Evolutionary conservation across 1,284 basidiomycete species (phyloP), one percentile per base, ranked within the genome.

Genomic region (Inonotus hispidus): DNA sequence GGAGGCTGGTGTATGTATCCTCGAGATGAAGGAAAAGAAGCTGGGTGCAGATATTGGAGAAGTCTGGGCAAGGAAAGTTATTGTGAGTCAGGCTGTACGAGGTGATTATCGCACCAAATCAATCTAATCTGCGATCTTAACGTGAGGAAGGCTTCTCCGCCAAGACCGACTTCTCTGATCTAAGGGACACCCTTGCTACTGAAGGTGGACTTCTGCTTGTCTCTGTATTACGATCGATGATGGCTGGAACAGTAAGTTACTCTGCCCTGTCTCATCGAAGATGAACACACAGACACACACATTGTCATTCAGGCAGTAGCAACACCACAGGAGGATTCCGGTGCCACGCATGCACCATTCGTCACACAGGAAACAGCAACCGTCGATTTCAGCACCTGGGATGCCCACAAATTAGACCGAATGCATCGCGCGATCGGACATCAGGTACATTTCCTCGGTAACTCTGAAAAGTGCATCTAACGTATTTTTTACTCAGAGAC

Each of bases 121-220:
- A 43, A 43, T 14, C 6, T 16, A 43, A 16, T 43, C n/a, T 10
- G 41, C n/a, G 2, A 8, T 16, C 32, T 35, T 14, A 52, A 52
- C 16, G 14, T 14, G 27, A 14, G 1, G 19, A 66, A 90, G 85
- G 63, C 69, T 19, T 72, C 90, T 25, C 78, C 81, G 0, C 67
- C 71, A 1, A 72, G 74, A 32, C 75, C 76, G 1, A 77, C 79
- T 13, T 90, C 70, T 58, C 70, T 0, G 65, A 72, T 0, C 73
- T 95, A 60, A 77, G 90, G 6, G 79, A 84, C n/a, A 66, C 68
- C 0, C 78, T 95, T 19, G 90, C 87, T 0, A 67, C 70, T 0
- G 70, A 75, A n/a, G 93, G 92, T 0, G 92, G 90, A 0, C 71
- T 79, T 35, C 71, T 93, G 1, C 79, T 98, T 19, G 85, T 94